phyloP scores from a whole-genome alignment of 148 eudicot genomes.

The Cornus suecica region DNA sequence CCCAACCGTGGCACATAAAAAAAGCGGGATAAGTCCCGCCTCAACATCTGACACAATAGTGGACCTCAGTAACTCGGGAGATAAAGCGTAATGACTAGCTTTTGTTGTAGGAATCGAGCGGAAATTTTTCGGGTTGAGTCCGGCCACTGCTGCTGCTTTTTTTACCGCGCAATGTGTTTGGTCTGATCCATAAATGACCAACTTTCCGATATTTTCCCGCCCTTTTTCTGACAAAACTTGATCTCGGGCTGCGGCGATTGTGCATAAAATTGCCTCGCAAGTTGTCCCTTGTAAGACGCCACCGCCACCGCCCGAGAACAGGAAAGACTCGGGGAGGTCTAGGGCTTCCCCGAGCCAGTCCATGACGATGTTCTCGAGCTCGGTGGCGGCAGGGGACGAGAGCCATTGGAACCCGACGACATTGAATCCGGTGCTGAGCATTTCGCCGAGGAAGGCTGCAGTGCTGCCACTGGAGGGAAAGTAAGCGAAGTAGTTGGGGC shows the following conservation, averaged over 20 bases:
- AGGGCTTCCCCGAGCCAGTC: slow-evolving; percentile 49
- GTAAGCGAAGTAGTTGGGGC: slow-evolving; percentile 45
- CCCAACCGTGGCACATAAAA: slow-evolving; percentile 38
- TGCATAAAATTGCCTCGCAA: slow-evolving; percentile 50
- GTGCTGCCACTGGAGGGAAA: slow-evolving; percentile 35
- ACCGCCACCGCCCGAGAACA: slow-evolving; percentile 52
- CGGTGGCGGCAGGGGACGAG: slow-evolving; percentile 53
- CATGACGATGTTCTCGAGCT: slow-evolving; percentile 43
- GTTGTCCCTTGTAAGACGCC: slow-evolving; percentile 48
- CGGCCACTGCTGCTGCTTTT: background rate
- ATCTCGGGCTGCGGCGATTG: slow-evolving; percentile 44
- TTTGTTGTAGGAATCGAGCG: slow-evolving; percentile 3
- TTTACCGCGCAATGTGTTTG: slow-evolving; percentile 46
- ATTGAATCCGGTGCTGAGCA: slow-evolving; percentile 38
- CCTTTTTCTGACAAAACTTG: slow-evolving; percentile 21
- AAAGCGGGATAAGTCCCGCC: slow-evolving; percentile 32
- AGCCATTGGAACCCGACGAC: slow-evolving; percentile 50
- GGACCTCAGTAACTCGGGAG: slow-evolving; percentile 16
- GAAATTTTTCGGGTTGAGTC: background rate
- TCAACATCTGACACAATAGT: slow-evolving; percentile 23
- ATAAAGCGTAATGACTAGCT: background rate
- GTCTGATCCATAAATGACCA: slow-evolving; percentile 55
- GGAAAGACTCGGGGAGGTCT: slow-evolving; percentile 33
- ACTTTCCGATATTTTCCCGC: slow-evolving; percentile 19
- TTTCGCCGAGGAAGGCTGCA: slow-evolving; percentile 35